A percentile compares a stretch with the other conserved stretches of the same genome.
These are phyloP conservation scores for Calonectria pseudoturangicola DNA, from an alignment of 2,329 filamentous ascomycete genomes.

Conservation along the genomic window DNA sequence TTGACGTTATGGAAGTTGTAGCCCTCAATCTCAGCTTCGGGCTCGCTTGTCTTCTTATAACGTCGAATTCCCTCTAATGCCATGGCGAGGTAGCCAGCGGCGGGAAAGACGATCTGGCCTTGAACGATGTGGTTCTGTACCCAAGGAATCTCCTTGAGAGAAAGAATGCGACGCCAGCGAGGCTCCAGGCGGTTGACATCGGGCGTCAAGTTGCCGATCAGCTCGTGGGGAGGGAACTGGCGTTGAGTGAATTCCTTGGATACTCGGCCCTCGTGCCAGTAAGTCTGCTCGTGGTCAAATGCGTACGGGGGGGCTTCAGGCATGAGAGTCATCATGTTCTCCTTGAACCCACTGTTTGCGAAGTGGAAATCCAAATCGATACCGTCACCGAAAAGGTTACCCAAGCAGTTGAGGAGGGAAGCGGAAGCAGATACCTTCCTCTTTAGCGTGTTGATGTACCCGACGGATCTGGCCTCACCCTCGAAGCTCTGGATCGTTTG, in stretches of 20 bases:
- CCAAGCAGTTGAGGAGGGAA: conserved; percentile 58
- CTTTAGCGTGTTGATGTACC: conserved; percentile 64
- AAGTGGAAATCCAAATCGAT: conserved; percentile 61
- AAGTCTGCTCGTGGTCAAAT: conserved; percentile 17
- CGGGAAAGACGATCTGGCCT: conserved; percentile 67
- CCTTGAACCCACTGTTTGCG: conserved; percentile 41
- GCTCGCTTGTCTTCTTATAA: conserved; percentile 31
- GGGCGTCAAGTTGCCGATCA: conserved; percentile 33
- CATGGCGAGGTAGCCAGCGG: conserved; percentile 65
- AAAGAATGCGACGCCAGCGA: conserved; percentile 69
- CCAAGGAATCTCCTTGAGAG: conserved; percentile 71
- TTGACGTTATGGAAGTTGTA: conserved; percentile 40
- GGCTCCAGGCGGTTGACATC: conserved; percentile 49
- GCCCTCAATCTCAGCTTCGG: conserved; percentile 24
- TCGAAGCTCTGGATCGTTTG: conserved; percentile 64
- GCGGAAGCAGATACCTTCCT: conserved; percentile 58
- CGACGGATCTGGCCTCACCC: conserved; percentile 54
- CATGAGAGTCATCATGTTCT: conserved; percentile 63
- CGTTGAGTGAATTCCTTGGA: conserved; percentile 28
- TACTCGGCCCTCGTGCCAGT: conserved; percentile 19
- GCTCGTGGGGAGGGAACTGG: conserved; percentile 35
- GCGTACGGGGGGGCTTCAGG: conserved; percentile 26
- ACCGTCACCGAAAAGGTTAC: conserved; percentile 64
- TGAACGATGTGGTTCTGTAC: conserved; percentile 74
- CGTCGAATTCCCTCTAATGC: conserved; percentile 63